Evolutionary conservation across 2,329 filamentous ascomycete species (phyloP), one percentile per base, ranked within the genome.

Genomic region (Trichophyton mentagrophytes): DNA sequence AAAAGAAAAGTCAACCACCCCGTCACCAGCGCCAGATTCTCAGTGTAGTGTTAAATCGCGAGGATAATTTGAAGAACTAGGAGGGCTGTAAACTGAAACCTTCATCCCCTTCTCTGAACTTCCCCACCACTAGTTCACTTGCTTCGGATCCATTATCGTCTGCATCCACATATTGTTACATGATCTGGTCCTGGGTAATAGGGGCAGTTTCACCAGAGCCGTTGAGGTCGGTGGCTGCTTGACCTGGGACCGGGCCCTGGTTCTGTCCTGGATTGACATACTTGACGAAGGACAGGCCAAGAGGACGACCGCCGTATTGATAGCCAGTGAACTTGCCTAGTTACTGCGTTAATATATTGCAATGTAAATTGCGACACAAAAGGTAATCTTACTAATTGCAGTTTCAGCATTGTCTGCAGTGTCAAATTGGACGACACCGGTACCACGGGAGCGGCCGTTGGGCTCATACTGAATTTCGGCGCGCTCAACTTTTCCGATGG

Each of bases 391-490:
- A 84, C 82, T 76, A 69, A 99, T 97, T 53, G 92, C 87, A 22
- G 90, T 96, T 68, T 96, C 90, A 1, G 93, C 90, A 64, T 90
- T 95, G 7, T 91, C 85, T 15, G 84, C 77, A 60, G 77, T 83
- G 70, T 95, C 89, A 72, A 99, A 97, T 64, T 93, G 86, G 61
- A 99, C 93, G n/a, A 99, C 93, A 71, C 93, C 93, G 62, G 89
- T 93, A 65, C 93, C 93, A 65, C 90, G 88, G 63, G 93, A 99
- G 68, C 93, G 89, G 53, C 93, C 93, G 69, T 95, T 97, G 3
- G 89, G 88, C 74, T 99, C 93, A 71, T 99, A 97, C 76, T 99
- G 93, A 61, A 99, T 97, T 77, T 99, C 93, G n/a, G 93, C 93
- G 69, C 93, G 90, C 69, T 96, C 90, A 62, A 99, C 93, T 74